phyloP scores from a whole-genome alignment of 192 early-diverging fungal species.

The Chytriomyces confervae region DNA sequence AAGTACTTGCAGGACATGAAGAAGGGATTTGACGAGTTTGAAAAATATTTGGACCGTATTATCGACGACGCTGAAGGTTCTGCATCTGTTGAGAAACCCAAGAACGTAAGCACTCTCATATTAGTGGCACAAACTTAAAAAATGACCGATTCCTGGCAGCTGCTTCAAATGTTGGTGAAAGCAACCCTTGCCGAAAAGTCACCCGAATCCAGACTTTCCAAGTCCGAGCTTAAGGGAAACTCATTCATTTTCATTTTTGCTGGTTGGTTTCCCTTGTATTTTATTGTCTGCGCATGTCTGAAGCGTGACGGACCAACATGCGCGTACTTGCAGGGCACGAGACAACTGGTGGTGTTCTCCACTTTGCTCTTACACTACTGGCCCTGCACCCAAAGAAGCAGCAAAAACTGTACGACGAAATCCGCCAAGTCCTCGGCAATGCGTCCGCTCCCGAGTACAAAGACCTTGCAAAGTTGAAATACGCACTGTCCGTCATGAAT shows the following conservation, averaged over 20 bases:
- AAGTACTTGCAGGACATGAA: constrained; percentile 1
- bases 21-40: constrained; percentile 32
- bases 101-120: constrained; percentile 6
- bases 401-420: constrained; percentile 48
- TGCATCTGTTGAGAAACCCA: constrained; percentile 9
- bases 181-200: constrained; percentile 23
- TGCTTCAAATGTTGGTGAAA: constrained; percentile 35
- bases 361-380: constrained; percentile 46
- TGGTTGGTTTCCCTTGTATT: constrained; percentile 17
- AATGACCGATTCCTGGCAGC: not conserved
- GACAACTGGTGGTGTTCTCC: constrained; percentile 56
- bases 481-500: constrained; percentile 46
- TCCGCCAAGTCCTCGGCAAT: constrained; percentile 18
- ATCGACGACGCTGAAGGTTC: constrained; percentile 23
- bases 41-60: constrained; percentile 36
- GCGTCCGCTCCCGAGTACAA: constrained; percentile 22
- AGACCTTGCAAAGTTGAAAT: constrained; percentile 28
- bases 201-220: constrained; percentile 10
- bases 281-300: not conserved
- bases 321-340: constrained; percentile 38
- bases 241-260: constrained; percentile 61
- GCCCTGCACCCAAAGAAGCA: constrained; percentile 53
- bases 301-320: not conserved
- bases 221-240: constrained; percentile 49
- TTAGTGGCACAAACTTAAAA: not conserved